Evolutionary conservation across 768 basidiomycete species (phyloP), one percentile per base, ranked within the genome.

Genomic region (Mycena albidolilacea): DNA sequence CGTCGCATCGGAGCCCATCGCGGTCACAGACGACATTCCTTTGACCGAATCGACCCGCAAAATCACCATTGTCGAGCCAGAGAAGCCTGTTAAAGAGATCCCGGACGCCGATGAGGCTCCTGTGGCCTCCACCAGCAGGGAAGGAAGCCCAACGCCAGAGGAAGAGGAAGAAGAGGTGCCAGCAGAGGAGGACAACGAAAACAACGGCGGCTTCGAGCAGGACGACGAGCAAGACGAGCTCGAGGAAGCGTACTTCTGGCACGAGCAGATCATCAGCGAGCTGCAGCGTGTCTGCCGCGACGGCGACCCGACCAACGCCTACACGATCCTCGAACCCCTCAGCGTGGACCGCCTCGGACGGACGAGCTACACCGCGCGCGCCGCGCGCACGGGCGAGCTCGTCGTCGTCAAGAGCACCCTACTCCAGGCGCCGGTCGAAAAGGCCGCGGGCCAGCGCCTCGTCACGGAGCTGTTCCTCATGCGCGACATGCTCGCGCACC

Each of bases 381-480:
- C 83, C 0, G 59, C 41, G 15, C 74, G 70, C 43, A 75, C 74
- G 9, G 71, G 71, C n/a, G 67, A 72, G 39, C 82, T 58, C 80
- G 82, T 70, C 74, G 80, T 8, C 82, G 78, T 14, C 23, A 68
- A 65, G 70, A 76, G 14, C 60, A 75, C 52, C 81, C 85, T 9
- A 83, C 87, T 8, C 85, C 85, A 21, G 85, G 89, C 12, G 84
- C 87, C 6, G 79, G 83, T 93, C 30, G 84, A 90, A 30, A 89
- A 90, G 73, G 91, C 92, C 75, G 91, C 92, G 3, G 85, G 93
- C 43, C 94, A 94, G 81, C 93, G 94, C 79, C 85, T 93, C 41
- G 92, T 93, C 74, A 91, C 92, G 67, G 93, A 93, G 77, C 92
- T 93, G 78, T 93, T 93, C 73, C 86, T 94, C 57, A 92, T 94